Evolutionary conservation across 2,329 filamentous ascomycete species (phyloP).

Genomic region (Coccinonectria pachysandricola): DNA sequence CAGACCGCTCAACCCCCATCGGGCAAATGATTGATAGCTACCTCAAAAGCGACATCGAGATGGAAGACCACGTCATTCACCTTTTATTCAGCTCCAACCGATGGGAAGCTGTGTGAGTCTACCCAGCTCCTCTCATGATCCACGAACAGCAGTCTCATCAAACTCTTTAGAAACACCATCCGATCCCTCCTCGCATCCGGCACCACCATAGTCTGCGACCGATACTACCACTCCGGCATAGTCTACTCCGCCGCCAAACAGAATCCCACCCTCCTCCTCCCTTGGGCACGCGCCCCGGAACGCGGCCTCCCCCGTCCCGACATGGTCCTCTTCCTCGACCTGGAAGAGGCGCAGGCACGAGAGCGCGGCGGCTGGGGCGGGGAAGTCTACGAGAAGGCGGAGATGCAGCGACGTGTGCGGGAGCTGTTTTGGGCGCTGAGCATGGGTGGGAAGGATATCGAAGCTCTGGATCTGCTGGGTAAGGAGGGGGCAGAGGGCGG

Average conservation of each 20-base stretch:
- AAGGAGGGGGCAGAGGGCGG: slow-evolving; percentile 13
- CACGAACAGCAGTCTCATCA: too few relatives aligned
- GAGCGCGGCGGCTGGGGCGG: slow-evolving; percentile 76
- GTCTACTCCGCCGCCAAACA: slow-evolving; percentile 88
- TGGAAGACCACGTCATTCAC: slow-evolving; percentile 85
- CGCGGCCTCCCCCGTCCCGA: slow-evolving; percentile 81
- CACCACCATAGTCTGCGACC: slow-evolving; percentile 72
- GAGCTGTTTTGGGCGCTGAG: slow-evolving; percentile 57
- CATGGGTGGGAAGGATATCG: slow-evolving; percentile 32
- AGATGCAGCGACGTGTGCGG: slow-evolving; percentile 72
- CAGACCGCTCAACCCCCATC: slow-evolving; percentile 74
- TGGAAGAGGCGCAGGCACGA: slow-evolving; percentile 62
- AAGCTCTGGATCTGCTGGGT: slow-evolving; percentile 15
- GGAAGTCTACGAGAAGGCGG: slow-evolving; percentile 78
- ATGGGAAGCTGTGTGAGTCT: slow-evolving; percentile 61
- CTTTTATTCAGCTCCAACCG: slow-evolving; percentile 84
- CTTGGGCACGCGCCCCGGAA: slow-evolving; percentile 79
- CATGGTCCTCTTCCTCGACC: slow-evolving; percentile 75
- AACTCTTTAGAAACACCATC: slow-evolving; percentile 45
- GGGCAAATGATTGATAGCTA: slow-evolving; percentile 82
- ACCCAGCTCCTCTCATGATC: too few relatives aligned
- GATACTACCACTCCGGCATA: slow-evolving; percentile 91
- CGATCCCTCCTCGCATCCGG: slow-evolving; percentile 48
- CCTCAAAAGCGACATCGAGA: slow-evolving; percentile 57
- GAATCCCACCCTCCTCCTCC: slow-evolving; percentile 56